Evolutionary conservation across 331 rosid genomes (phyloP).

Genomic region (Quercus phellos): DNA sequence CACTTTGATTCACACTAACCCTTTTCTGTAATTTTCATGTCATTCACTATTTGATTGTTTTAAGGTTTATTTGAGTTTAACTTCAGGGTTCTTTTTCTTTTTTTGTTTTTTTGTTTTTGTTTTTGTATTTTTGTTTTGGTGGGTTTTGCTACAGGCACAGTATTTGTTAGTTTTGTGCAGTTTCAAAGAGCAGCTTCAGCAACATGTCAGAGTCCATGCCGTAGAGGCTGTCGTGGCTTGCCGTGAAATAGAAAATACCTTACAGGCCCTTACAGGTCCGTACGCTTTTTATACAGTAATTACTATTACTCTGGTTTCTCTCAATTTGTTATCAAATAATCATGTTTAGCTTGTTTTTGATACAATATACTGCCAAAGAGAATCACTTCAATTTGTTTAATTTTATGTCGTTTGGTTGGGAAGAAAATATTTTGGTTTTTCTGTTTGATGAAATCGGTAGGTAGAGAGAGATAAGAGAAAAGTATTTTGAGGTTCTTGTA

Average conservation of each 20-base stretch:
- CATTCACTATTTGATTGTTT: background rate
- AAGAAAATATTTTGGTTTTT: background rate
- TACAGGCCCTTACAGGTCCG: conserved; percentile 90
- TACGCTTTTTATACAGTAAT: too few species aligned
- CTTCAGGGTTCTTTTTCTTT: background rate
- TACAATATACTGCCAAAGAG: background rate
- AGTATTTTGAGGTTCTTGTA: conserved; percentile 7
- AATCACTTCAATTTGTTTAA: background rate
- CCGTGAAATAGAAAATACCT: conserved; percentile 94
- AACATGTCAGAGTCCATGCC: conserved; percentile 95
- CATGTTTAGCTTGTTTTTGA: background rate
- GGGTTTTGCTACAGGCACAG: conserved; percentile 52
- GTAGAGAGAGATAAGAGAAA: conserved; percentile 15
- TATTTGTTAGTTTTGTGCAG: conserved; percentile 73
- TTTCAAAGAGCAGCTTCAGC: conserved; percentile 96
- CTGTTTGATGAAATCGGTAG: conserved; percentile 25
- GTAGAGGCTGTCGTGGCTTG: conserved; percentile 99
- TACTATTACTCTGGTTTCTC: background rate
- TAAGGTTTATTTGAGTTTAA: background rate
- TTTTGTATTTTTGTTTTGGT: background rate
- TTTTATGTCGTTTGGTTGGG: background rate
- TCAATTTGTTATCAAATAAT: background rate
- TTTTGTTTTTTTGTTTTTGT: too few species aligned
- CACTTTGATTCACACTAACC: background rate
- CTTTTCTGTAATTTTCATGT: background rate